Base-by-base conservation (phyloP, 305 asterid species). In the Euphrasia arctica region DNA sequence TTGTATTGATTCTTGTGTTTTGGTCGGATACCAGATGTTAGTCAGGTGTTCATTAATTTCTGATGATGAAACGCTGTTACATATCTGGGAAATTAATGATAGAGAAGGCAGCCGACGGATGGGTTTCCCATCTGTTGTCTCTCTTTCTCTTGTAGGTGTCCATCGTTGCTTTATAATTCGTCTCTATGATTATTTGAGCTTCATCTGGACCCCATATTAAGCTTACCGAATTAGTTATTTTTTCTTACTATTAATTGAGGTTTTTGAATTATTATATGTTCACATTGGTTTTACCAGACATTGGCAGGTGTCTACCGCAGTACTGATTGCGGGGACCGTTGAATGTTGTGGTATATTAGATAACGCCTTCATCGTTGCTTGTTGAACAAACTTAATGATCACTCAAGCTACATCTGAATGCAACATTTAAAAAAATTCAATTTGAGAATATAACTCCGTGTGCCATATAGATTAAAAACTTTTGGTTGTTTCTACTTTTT, bases 261-360 rank as follows among this genome's bases (percentile, higher is more conserved):
- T 10, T 2, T 45, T 2, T 45, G 4, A 42, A 6, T 43, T 9
- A 2, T 9, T 5, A 45, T 11, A 10, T 45, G 2, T 7, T 11
- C 15, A 0, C 55, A 14, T 50, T 1, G 55, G 15, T 50, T 50
- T 50, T 10, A 1, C 55, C 55, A 50, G 55, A 50, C 55, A 50
- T 13, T 12, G 28, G 55, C 55, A 50, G 55, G 55, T 50, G 55
- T 15, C 55, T 5, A 50, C 57, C 9, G 70, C 49, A 69, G 13
- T 64, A 12, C 71, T 72, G 74, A 69, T 72, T 70, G 79, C 71
- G 48, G 64, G 54, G 78, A 72, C 83, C 75, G 78, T 75, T 79
- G 83, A 72, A 54, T 72, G 80, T 69, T 62, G 11, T 75, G 76
- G 70, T 32, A 73, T 9, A 62, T 15, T 0, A 60, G 63, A 31